Percentiles rank a stretch among this genome's conserved stretches.
phyloP scores from a whole-genome alignment of 2,329 filamentous ascomycete genomes.

The Parafenestella ontariensis region DNA sequence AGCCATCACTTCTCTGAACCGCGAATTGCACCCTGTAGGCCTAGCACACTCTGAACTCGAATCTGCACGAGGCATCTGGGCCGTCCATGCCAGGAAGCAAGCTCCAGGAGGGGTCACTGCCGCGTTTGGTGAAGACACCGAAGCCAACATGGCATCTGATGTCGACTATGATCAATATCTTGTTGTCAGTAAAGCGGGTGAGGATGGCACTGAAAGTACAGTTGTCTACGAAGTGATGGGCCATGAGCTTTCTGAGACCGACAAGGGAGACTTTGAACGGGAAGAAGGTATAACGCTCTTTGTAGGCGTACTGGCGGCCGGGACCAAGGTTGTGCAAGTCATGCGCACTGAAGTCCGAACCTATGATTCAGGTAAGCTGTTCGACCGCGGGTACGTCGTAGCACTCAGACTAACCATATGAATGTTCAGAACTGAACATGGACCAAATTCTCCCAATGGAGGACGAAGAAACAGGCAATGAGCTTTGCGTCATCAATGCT shows the following conservation, averaged over 20 bases:
- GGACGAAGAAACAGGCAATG: slow-evolving; percentile 79
- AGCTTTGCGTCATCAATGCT: slow-evolving; percentile 78
- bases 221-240: slow-evolving; percentile 79
- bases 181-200: slow-evolving; percentile 75
- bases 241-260: slow-evolving; percentile 75
- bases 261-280: slow-evolving; percentile 88
- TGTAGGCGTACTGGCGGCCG: slow-evolving; percentile 80
- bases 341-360: slow-evolving; percentile 85
- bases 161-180: slow-evolving; percentile 78
- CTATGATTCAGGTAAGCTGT: slow-evolving; percentile 81
- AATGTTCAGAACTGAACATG: slow-evolving; percentile 74
- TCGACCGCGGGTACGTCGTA: neutral
- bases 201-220: slow-evolving; percentile 74
- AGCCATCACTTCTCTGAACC: slow-evolving; percentile 77
- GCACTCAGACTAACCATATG: neutral
- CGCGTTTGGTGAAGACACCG: slow-evolving; percentile 53
- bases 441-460: slow-evolving; percentile 91
- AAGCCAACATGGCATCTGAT: slow-evolving; percentile 52
- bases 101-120: slow-evolving; percentile 64
- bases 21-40: slow-evolving; percentile 76
- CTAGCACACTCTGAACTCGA: slow-evolving; percentile 75
- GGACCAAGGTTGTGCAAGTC: slow-evolving; percentile 85
- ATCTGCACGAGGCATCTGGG: slow-evolving; percentile 80
- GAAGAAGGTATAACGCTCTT: slow-evolving; percentile 87
- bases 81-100: slow-evolving; percentile 73